These are phyloP conservation scores for Umbelopsis sp. DNA, from an alignment of 192 early-diverging fungal species.

Conservation along the genomic window DNA sequence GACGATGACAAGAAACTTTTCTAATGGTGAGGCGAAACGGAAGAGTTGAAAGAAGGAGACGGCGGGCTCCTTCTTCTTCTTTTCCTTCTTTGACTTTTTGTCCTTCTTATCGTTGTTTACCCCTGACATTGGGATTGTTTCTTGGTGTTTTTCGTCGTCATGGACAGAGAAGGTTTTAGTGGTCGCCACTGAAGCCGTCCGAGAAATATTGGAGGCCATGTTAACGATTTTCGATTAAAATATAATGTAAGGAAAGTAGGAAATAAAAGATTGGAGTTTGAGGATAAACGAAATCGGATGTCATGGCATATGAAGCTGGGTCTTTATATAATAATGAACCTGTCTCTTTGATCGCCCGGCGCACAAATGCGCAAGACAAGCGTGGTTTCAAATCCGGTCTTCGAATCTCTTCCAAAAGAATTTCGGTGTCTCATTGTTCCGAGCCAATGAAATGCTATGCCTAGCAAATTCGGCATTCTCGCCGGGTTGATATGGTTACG, in stretches of 20 bases:
- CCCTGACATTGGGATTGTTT: background rate
- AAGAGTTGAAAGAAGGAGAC: constrained; percentile 65
- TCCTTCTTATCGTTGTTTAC: background rate
- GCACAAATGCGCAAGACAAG: constrained; percentile 14
- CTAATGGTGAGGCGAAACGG: constrained; percentile 53
- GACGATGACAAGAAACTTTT: constrained; percentile 17
- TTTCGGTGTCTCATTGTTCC: background rate
- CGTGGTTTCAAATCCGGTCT: constrained; percentile 13
- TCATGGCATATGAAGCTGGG: background rate
- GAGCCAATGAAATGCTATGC: background rate
- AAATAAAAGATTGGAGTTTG: constrained; percentile 1
- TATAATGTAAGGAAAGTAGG: background rate
- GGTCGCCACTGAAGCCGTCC: constrained; percentile 1
- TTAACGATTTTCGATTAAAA: background rate
- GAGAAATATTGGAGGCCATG: background rate
- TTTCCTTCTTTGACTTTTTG: constrained; percentile 18
- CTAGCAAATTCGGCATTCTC: background rate
- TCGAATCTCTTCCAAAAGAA: background rate
- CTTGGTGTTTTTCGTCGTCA: background rate
- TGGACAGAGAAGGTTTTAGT: background rate
- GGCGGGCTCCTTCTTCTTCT: constrained; percentile 46
- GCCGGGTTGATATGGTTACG: background rate
- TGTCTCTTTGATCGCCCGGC: background rate
- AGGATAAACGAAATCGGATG: background rate
- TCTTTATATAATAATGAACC: background rate